Evolutionary conservation across 208 protist species (phyloP).

Genomic region (Zelonia costaricensis): DNA sequence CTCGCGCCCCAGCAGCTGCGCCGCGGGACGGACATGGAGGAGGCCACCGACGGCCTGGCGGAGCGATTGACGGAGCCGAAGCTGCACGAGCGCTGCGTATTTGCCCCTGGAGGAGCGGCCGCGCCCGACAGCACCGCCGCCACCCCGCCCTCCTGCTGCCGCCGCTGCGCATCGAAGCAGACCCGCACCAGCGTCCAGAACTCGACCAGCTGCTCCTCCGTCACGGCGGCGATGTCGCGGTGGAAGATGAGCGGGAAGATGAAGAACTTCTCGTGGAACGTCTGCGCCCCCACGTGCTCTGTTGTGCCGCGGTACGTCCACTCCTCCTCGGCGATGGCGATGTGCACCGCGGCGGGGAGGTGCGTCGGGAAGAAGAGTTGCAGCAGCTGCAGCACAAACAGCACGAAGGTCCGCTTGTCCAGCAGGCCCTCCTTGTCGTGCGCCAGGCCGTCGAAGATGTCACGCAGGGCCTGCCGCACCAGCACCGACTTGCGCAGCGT

Average conservation of each 20-base stretch:
- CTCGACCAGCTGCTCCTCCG: slow-evolving; percentile 65
- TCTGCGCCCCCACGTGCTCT: slow-evolving; percentile 65
- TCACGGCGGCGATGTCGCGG: slow-evolving; percentile 55
- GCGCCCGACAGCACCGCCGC: no score
- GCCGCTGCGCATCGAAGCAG: slow-evolving; percentile 53
- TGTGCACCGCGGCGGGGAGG: slow-evolving; percentile 33
- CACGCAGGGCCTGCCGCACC: slow-evolving; percentile 59
- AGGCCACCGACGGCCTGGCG: neutral
- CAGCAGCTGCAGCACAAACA: slow-evolving; percentile 79
- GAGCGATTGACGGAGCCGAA: no score
- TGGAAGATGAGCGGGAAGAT: slow-evolving; percentile 80
- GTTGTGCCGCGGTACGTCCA: slow-evolving; percentile 84
- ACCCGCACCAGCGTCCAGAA: slow-evolving; percentile 81
- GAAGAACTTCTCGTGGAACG: slow-evolving; percentile 87
- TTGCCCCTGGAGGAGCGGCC: neutral
- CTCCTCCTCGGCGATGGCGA: slow-evolving; percentile 84
- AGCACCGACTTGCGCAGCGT: slow-evolving; percentile 29
- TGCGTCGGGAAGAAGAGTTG: slow-evolving; percentile 83
- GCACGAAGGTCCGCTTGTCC: slow-evolving; percentile 61
- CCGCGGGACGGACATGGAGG: neutral
- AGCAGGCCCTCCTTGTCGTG: slow-evolving; percentile 54
- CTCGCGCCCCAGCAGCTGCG: neutral
- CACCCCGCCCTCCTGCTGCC: slow-evolving; percentile 12
- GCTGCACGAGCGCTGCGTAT: no score
- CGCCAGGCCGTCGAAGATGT: slow-evolving; percentile 68